Evolutionary conservation across 2,329 filamentous ascomycete genomes (phyloP), one percentile per base, ranked within the genome.

Genomic region (Teratosphaeria gauchensis): DNA sequence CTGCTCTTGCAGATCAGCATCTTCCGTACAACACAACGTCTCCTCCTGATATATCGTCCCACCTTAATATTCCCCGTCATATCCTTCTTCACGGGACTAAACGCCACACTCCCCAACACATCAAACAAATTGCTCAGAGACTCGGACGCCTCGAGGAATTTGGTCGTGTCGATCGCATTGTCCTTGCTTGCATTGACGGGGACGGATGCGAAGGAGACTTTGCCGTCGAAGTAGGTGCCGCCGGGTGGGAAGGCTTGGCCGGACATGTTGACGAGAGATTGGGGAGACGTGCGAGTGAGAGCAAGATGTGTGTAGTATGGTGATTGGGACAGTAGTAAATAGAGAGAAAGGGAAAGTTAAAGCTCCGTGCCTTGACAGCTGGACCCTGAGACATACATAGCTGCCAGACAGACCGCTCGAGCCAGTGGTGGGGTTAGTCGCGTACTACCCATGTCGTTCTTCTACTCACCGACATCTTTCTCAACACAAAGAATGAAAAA

Each of bases 131-230:
- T 88, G 56, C 88, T 88, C 73, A 97, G 77, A 58, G 89, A 86
- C 82, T 96, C 91, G 56, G 90, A 84, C 59, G 94, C 94, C 65
- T 95, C 89, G 64, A 97, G 87, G 76, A 97, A 99, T 73, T 95
- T 85, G 59, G 83, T 83, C 53, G 94, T 97, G 57, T 84, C 77
- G 69, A 97, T 85, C 61, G 85, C 88, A 78, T 90, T 87, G 76
- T 85, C 86, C 66, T 89, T 87, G 66, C 82, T 80, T 62, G 82
- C 79, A 68, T 90, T 84, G 68, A 96, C 76, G 14, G 89, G 86
- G 57, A 97, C 92, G 67, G 92, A 84, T 64, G 82, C 80, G 78
- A 96, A 99, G 68, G 88, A 92, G 73, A 82, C 82, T 79, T 89
- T 88, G 32, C 86, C 89, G 73, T 95, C 85, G 76, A 97, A 87